phyloP scores from a whole-genome alignment of 345 rosid species.

The Gossypioides kirkii region DNA sequence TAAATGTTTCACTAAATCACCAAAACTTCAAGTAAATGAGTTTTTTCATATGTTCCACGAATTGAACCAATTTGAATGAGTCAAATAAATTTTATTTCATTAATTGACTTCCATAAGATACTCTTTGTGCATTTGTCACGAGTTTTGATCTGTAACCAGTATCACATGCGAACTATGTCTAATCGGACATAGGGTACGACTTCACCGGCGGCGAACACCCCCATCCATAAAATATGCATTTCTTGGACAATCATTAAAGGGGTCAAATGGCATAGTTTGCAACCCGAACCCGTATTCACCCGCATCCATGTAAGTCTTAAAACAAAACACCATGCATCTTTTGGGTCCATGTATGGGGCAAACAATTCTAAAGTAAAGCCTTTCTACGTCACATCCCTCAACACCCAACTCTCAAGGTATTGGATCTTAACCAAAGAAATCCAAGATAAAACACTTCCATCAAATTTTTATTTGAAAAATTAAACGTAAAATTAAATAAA shows the following conservation, averaged over 20 bases:
- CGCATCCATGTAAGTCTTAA: slow-evolving; percentile 83
- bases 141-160: too few species aligned
- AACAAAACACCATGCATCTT: slow-evolving; percentile 79
- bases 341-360: slow-evolving; percentile 92
- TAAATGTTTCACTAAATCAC: too few species aligned
- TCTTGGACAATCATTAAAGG: slow-evolving; percentile 80
- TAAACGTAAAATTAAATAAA: too few species aligned
- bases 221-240: slow-evolving; percentile 82
- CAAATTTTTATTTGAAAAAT: too few species aligned
- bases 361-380: slow-evolving; percentile 71
- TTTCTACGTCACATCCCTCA: slow-evolving; percentile 72
- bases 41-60: too few species aligned
- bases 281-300: slow-evolving; percentile 91
- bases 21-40: too few species aligned
- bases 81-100: too few species aligned
- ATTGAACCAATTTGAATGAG: too few species aligned
- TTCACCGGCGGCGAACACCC: slow-evolving; percentile 56
- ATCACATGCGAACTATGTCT: slow-evolving; percentile 66
- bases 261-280: slow-evolving; percentile 77
- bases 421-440: slow-evolving; percentile 55
- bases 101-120: too few species aligned
- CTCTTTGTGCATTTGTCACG: too few species aligned
- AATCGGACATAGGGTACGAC: slow-evolving; percentile 68
- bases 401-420: slow-evolving; percentile 54
- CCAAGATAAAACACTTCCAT: too few species aligned